Evolutionary conservation across 768 basidiomycete species (phyloP).

Genomic region (Dioszegia aurantiaca): DNA sequence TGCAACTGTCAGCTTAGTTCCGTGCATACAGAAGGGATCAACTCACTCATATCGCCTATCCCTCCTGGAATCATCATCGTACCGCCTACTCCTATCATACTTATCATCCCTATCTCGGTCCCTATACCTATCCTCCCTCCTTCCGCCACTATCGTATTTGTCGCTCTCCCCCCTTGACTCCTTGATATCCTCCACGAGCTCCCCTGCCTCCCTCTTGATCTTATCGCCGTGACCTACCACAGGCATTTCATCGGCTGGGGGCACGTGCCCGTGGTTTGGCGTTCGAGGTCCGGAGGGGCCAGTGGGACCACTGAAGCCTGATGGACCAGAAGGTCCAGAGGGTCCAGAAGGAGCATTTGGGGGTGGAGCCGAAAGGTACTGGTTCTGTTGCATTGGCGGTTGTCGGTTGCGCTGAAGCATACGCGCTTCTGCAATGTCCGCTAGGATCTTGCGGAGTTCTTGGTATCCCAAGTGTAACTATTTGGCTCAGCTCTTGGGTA

Average conservation of each 20-base stretch:
- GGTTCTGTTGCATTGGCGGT: conserved; percentile 16
- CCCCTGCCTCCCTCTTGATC: conserved; percentile 46
- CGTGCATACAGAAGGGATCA: neutral
- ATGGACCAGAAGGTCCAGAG: conserved; percentile 25
- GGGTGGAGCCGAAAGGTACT: conserved; percentile 17
- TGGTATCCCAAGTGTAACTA: conserved; percentile 99
- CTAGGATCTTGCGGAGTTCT: conserved; percentile 89
- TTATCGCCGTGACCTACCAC: conserved; percentile 53
- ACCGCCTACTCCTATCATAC: conserved; percentile 12
- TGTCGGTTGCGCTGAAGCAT: conserved; percentile 21
- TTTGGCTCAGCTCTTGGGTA: no score
- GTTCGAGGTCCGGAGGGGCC: conserved; percentile 11
- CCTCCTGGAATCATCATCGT: conserved; percentile 16
- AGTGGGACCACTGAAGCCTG: no score
- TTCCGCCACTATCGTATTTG: conserved; percentile 11
- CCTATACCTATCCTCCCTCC: conserved; percentile 21
- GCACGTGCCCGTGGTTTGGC: conserved; percentile 43
- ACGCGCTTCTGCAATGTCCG: conserved; percentile 88
- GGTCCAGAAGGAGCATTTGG: conserved; percentile 33
- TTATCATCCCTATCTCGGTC: conserved; percentile 16
- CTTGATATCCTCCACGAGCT: conserved; percentile 46
- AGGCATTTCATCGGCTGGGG: conserved; percentile 47
- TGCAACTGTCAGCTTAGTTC: neutral
- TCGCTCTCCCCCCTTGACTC: conserved; percentile 55
- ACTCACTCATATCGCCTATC: conserved; percentile 20